These are phyloP conservation scores for Oryza australiensis DNA, from an alignment of 176 grass and related monocot genomes.

Conservation along the genomic window DNA sequence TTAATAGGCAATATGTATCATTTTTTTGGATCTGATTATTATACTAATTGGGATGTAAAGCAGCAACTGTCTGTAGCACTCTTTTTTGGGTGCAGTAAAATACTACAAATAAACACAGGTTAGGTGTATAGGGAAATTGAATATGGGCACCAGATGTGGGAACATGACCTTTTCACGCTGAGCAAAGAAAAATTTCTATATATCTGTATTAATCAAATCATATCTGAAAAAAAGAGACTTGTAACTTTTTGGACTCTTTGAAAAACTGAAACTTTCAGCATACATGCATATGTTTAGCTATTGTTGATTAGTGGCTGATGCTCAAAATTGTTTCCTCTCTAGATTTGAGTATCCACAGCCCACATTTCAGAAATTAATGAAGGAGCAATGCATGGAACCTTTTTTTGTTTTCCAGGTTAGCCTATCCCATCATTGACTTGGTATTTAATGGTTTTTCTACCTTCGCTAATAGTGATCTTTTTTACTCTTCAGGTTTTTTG, in stretches of 20 bases:
- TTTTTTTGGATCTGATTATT: conserved; percentile 14
- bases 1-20: conserved; percentile 1
- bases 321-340: conserved; percentile 37
- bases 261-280: conserved; percentile 15
- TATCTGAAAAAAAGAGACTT: conserved; percentile 5
- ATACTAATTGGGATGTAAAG: conserved; percentile 18
- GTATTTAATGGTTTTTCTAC: conserved; percentile 12
- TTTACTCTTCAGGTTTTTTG: conserved; percentile 86
- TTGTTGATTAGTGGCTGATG: conserved; percentile 29
- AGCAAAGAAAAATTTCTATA: not conserved
- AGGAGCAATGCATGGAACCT: conserved; percentile 90
- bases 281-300: conserved; percentile 7
- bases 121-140: conserved; percentile 21
- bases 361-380: conserved; percentile 99
- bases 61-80: not conserved
- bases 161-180: not conserved
- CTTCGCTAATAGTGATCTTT: conserved; percentile 28
- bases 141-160: not conserved
- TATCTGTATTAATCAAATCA: not conserved
- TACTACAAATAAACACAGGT: not conserved
- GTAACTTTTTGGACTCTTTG: not conserved
- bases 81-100: not conserved
- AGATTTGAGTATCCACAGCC: conserved; percentile 99
- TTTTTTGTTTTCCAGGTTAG: conserved; percentile 99
- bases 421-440: conserved; percentile 29